Percentiles rank a stretch among this genome's conserved stretches.
phyloP scores from a whole-genome alignment of 1,139 yeast species.

The Torulaspora globosa region DNA sequence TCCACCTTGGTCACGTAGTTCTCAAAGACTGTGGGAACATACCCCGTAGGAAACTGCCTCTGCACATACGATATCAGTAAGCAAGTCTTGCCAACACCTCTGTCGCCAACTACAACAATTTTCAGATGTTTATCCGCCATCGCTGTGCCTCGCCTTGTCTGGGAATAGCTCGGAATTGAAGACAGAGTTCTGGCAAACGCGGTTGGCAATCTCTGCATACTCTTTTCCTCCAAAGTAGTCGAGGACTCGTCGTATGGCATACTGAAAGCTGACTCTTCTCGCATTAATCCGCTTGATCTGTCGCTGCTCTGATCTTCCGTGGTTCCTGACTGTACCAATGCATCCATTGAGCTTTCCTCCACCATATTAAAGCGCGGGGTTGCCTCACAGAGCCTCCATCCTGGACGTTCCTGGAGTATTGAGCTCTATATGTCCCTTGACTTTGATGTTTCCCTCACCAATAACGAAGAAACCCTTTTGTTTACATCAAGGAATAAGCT shows the following conservation, averaged over 20 bases:
- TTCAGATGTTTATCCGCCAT: conserved; percentile 40
- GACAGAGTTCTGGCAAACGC: conserved; percentile 29
- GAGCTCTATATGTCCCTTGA: conserved; percentile 2
- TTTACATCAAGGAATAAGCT: conserved; percentile 5
- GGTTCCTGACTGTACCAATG: background rate
- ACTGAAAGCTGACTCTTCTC: conserved; percentile 13
- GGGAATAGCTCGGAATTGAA: conserved; percentile 28
- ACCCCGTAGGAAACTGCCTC: conserved; percentile 67
- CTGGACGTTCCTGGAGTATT: background rate
- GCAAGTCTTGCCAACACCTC: conserved; percentile 91
- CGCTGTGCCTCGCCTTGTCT: conserved; percentile 19
- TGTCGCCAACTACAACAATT: conserved; percentile 88
- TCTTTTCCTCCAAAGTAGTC: conserved; percentile 16
- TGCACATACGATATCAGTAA: conserved; percentile 75
- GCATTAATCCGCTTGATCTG: conserved; percentile 12
- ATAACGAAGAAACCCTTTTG: conserved; percentile 6
- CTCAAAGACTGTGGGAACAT: conserved; percentile 89
- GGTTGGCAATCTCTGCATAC: conserved; percentile 15
- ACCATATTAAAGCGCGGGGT: background rate
- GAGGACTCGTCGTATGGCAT: conserved; percentile 13
- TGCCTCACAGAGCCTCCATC: background rate
- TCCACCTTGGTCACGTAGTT: conserved; percentile 67
- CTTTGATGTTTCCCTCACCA: conserved; percentile 1
- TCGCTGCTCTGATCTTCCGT: conserved; percentile 12
- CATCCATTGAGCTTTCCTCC: background rate